Conservation (phyloP, 228 moss, liverwort and hornwort genomes). For the Sphagnum fallax region DNA sequence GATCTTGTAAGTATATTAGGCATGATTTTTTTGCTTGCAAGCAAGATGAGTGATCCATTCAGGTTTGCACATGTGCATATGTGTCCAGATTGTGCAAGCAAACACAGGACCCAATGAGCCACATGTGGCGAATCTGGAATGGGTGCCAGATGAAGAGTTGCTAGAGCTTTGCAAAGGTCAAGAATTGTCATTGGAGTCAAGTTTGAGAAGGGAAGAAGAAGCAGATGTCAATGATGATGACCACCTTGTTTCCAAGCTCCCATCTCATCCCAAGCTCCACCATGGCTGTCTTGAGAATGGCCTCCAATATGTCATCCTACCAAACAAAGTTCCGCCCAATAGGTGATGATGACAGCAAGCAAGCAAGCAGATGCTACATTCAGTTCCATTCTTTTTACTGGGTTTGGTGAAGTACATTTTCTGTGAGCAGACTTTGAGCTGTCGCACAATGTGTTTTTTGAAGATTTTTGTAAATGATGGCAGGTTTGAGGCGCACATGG, state of each 20-base stretch:
- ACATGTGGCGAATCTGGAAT: slow-evolving; percentile 79
- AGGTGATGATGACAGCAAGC: slow-evolving; percentile 30
- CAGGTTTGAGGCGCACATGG: slow-evolving; percentile 99
- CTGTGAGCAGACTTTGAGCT: too few relatives aligned
- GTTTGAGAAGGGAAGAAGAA: slow-evolving; percentile 20
- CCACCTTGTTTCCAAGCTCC: slow-evolving; percentile 69
- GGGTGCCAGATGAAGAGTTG: slow-evolving; percentile 88
- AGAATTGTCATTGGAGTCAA: slow-evolving; percentile 36
- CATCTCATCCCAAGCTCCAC: slow-evolving; percentile 95
- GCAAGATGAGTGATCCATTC: too few relatives aligned
- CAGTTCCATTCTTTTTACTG: too few relatives aligned
- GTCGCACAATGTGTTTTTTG: too few relatives aligned
- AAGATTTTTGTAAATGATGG: too few relatives aligned
- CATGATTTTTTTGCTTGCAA: too few relatives aligned
- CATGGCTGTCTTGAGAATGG: slow-evolving; percentile 80
- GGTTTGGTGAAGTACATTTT: too few relatives aligned
- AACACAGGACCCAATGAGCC: slow-evolving; percentile 88
- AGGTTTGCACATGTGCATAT: neutral
- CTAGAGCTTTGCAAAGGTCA: slow-evolving; percentile 49
- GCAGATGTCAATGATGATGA: slow-evolving; percentile 45
- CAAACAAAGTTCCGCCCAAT: slow-evolving; percentile 94
- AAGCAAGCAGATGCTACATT: too few relatives aligned
- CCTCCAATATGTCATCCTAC: slow-evolving; percentile 85
- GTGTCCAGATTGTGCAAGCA: slow-evolving; percentile 46
- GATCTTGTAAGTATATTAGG: too few relatives aligned